Conservation (phyloP, 208 protist species). For the Wallacemonas sp. region DNA sequence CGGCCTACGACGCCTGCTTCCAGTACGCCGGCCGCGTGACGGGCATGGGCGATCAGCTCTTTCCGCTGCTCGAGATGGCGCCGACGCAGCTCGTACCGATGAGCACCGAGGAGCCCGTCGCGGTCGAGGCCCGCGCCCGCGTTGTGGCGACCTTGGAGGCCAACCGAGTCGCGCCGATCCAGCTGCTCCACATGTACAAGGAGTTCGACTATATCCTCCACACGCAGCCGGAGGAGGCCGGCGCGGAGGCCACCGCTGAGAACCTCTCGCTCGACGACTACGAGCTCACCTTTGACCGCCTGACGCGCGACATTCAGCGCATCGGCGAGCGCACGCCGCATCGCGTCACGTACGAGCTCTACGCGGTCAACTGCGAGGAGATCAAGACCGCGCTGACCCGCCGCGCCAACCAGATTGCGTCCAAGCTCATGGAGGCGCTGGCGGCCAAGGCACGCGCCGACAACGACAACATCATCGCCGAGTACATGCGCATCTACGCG, state of each 20-base stretch:
- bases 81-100: conserved; percentile 56
- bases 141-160: conserved; percentile 62
- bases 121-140: conserved; percentile 47
- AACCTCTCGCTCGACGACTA: conserved; percentile 82
- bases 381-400: conserved; percentile 75
- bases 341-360: conserved; percentile 89
- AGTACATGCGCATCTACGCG: conserved; percentile 77
- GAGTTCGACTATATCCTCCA: conserved; percentile 89
- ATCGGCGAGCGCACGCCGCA: conserved; percentile 84
- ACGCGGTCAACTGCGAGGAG: conserved; percentile 85
- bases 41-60: conserved; percentile 92
- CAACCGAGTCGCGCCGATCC: conserved; percentile 80
- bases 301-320: conserved; percentile 78
- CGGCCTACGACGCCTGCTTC: conserved; percentile 83
- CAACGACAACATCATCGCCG: conserved; percentile 54
- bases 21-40: conserved; percentile 64
- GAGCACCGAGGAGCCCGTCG: conserved; percentile 49
- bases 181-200: conserved; percentile 90
- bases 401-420: conserved; percentile 60
- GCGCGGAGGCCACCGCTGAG: conserved; percentile 40
- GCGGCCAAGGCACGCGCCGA: conserved; percentile 59
- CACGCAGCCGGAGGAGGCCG: conserved; percentile 49
- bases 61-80: conserved; percentile 82
- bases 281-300: conserved; percentile 84
- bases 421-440: conserved; percentile 74